Conservation (phyloP, 23 red algal species). For the Gracilaria vermiculophylla region DNA sequence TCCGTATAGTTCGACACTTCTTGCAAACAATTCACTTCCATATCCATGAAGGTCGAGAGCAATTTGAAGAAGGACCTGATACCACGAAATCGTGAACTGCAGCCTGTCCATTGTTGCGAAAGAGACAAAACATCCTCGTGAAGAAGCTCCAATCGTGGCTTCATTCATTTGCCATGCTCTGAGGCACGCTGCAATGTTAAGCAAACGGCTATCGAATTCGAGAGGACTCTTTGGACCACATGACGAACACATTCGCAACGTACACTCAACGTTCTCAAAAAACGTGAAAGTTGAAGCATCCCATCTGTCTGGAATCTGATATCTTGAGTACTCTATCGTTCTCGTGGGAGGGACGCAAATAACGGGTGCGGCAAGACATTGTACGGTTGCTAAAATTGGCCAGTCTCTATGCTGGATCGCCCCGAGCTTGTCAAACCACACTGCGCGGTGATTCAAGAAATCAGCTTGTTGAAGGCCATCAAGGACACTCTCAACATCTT, state of each 20-base stretch:
- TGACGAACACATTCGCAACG: slow-evolving; percentile 7
- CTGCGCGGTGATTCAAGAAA: slow-evolving; percentile 5
- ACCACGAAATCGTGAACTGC: slow-evolving; percentile 50
- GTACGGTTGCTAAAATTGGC: slow-evolving; percentile 36
- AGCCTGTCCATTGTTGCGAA: slow-evolving; percentile 54
- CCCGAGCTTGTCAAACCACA: slow-evolving; percentile 50
- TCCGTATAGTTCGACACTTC: slow-evolving; percentile 46
- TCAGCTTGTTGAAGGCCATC: slow-evolving; percentile 22
- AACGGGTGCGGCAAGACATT: slow-evolving; percentile 30
- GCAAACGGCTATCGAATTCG: slow-evolving; percentile 33
- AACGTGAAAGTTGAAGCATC: slow-evolving; percentile 17
- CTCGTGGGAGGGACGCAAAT: slow-evolving; percentile 58
- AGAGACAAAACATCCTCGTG: slow-evolving; percentile 40
- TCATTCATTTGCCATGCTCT: slow-evolving; percentile 59
- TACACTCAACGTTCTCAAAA: slow-evolving; percentile 35
- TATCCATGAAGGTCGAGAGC: slow-evolving; percentile 29
- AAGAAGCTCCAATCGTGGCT: slow-evolving; percentile 37
- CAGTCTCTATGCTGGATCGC: slow-evolving; percentile 29
- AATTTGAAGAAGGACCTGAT: slow-evolving; percentile 57
- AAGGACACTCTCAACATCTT: slow-evolving; percentile 51
- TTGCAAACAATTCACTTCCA: slow-evolving; percentile 28
- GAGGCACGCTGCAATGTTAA: slow-evolving; percentile 35
- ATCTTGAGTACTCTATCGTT: slow-evolving; percentile 57
- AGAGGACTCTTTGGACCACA: slow-evolving; percentile 44
- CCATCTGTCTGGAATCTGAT: slow-evolving; percentile 55